Conservation (phyloP, 371 early-diverging fungal species). For the Dinochytrium kinnereticum region DNA sequence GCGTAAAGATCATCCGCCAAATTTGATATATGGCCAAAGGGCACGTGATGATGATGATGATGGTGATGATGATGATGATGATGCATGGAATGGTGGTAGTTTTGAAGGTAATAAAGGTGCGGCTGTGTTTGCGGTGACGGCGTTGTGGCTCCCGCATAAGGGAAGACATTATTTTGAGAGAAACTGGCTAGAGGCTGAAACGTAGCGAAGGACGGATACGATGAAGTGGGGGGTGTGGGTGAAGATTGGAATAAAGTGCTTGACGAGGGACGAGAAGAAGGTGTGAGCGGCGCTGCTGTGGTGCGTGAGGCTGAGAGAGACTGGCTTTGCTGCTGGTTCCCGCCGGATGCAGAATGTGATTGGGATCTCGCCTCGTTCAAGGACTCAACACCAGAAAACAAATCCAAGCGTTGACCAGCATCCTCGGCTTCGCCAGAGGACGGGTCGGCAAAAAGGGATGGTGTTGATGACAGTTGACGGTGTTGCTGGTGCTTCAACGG, state of each 20-base stretch:
- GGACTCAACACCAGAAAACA: too few relatives aligned
- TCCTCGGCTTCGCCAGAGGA: too few relatives aligned
- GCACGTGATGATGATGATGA: not conserved
- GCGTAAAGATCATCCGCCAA: conserved; percentile 12
- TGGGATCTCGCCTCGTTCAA: too few relatives aligned
- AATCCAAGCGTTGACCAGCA: too few relatives aligned
- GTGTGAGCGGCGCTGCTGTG: not conserved
- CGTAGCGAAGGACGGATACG: not conserved
- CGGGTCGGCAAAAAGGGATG: too few relatives aligned
- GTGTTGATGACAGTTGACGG: too few relatives aligned
- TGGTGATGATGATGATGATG: not conserved
- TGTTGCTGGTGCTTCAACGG: too few relatives aligned
- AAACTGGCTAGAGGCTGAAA: not conserved
- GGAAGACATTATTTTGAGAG: not conserved
- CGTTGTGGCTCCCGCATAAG: not conserved
- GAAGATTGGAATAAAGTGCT: not conserved
- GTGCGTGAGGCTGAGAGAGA: not conserved
- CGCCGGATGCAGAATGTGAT: too few relatives aligned
- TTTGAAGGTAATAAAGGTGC: not conserved
- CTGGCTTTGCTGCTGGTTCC: not conserved
- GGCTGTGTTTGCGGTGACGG: not conserved
- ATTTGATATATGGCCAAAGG: conserved; percentile 10
- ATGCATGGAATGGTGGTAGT: not conserved
- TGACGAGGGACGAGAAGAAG: not conserved
- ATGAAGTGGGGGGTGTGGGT: not conserved